These are phyloP conservation scores for Syncephalastrum sp. DNA, from an alignment of 371 early-diverging fungal genomes.

Conservation along the genomic window DNA sequence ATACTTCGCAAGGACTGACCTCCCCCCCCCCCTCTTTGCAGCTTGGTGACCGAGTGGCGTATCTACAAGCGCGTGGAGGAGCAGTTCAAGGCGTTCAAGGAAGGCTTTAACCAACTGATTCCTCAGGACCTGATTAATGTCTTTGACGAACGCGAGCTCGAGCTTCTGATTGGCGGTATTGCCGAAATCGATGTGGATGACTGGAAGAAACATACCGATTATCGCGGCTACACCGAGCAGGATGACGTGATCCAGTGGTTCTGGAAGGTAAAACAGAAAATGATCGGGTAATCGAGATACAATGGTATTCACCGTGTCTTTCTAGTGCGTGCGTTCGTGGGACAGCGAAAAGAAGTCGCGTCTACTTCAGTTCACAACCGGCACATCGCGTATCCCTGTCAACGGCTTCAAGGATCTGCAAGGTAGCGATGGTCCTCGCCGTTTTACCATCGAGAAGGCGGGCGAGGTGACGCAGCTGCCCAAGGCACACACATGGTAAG, in stretches of 20 bases:
- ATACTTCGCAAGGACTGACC: too few relatives aligned
- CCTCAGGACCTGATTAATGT: conserved; percentile 91
- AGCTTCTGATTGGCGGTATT: conserved; percentile 97
- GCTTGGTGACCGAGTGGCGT: conserved; percentile 82
- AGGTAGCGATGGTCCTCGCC: conserved; percentile 94
- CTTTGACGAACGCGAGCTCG: conserved; percentile 98
- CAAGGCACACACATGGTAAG: conserved; percentile 92
- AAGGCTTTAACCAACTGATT: conserved; percentile 96
- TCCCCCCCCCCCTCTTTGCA: conserved; percentile 4
- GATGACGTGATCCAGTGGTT: conserved; percentile 98
- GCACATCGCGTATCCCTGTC: conserved; percentile 97
- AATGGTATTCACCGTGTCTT: background rate
- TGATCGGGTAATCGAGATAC: background rate
- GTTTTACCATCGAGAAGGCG: conserved; percentile 95
- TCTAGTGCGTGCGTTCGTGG: conserved; percentile 76
- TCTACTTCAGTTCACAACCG: conserved; percentile 97
- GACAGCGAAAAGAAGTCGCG: conserved; percentile 94
- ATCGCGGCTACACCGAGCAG: conserved; percentile 93
- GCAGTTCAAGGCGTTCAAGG: conserved; percentile 91
- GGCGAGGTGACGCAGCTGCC: conserved; percentile 88
- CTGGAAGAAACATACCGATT: conserved; percentile 99
- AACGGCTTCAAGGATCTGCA: conserved; percentile 98
- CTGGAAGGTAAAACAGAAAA: conserved; percentile 75
- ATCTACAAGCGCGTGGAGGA: conserved; percentile 86
- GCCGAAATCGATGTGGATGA: conserved; percentile 99